Evolutionary conservation across 306 rosid species (phyloP), one percentile per base, ranked within the genome.

Genomic region (Sphenostylis stenocarpa): DNA sequence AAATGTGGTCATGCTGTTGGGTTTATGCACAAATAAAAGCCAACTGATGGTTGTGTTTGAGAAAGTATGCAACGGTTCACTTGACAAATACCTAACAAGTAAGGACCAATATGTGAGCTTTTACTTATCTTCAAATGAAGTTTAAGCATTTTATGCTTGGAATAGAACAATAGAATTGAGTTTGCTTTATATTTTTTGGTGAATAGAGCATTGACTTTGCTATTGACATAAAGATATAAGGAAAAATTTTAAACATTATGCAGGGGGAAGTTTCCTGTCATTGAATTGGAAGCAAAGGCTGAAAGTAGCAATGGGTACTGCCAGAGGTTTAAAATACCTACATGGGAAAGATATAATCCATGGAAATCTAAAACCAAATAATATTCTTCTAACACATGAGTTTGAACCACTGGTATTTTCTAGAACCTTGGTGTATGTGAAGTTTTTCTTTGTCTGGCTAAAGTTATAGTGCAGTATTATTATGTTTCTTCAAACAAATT

Each of bases 341-440:
- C 98, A 93, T 68, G 81, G 29, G 60, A 89, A 85, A 77, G 77
- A 84, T 56, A 89, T 91, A 64, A 86, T 91, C 77, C 98, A 93
- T 76, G 90, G 97, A 85, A 94, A 73, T 47, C 79, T 93, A 62
- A 91, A 90, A 65, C 85, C 98, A 65, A 88, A 88, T 74, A 91
- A 93, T 86, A 89, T 93, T 80, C 91, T 93, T 48, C 80, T 93
- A 60, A 88, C 91, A 21, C 97, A 89, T 34, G 96, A 93, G 71
- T 77, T 85, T 24, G 88, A 89, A 82, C 82, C 96, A 34, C 75
- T 79, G 96, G 98, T 91, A 88, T 79, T 43, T 67, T 51, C 79
- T 62, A 72, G 57, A 86, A 62, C 60, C 79, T 85, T 67, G 41
- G 36, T 24, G 53, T 29, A 67, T 49, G 56, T 31, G 33, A 83